phyloP scores from a whole-genome alignment of 1,284 basidiomycete genomes.

The Cutaneotrichosporon sp. region DNA sequence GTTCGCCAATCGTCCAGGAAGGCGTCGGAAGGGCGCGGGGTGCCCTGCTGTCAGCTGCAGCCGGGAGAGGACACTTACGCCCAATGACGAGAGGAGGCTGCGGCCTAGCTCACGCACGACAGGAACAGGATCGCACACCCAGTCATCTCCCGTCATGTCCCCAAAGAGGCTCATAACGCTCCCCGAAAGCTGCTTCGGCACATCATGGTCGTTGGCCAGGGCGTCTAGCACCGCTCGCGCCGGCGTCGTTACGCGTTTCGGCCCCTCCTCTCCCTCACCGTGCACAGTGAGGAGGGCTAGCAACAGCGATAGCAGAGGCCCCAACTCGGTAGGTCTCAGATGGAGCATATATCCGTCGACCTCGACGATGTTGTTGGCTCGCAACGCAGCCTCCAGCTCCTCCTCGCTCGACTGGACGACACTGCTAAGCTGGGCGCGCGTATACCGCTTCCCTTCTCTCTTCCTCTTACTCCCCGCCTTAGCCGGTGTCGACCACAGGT shows the following conservation, averaged over 20 bases:
- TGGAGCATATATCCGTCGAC: constrained; percentile 54
- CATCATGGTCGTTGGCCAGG: constrained; percentile 68
- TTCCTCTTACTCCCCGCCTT: constrained; percentile 12
- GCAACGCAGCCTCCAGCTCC: constrained; percentile 63
- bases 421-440: constrained; percentile 58
- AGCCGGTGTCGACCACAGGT: constrained; percentile 2
- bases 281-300: constrained; percentile 57
- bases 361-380: constrained; percentile 63
- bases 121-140: constrained; percentile 28
- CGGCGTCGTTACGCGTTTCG: neutral
- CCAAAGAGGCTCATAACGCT: constrained; percentile 81
- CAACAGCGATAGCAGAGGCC: constrained; percentile 65
- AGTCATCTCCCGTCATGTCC: constrained; percentile 39
- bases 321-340: constrained; percentile 62
- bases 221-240: constrained; percentile 50
- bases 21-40: constrained; percentile 44
- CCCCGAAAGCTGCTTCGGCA: constrained; percentile 57
- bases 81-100: constrained; percentile 62
- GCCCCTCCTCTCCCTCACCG: constrained; percentile 1
- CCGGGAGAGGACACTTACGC: constrained; percentile 50
- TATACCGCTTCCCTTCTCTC: constrained; percentile 48
- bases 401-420: constrained; percentile 72
- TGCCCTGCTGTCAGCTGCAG: constrained; percentile 55
- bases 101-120: constrained; percentile 48
- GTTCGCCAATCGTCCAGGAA: constrained; percentile 65